Conservation (phyloP, 176 grass and related monocot genomes). For the Eragrostis curvula region DNA sequence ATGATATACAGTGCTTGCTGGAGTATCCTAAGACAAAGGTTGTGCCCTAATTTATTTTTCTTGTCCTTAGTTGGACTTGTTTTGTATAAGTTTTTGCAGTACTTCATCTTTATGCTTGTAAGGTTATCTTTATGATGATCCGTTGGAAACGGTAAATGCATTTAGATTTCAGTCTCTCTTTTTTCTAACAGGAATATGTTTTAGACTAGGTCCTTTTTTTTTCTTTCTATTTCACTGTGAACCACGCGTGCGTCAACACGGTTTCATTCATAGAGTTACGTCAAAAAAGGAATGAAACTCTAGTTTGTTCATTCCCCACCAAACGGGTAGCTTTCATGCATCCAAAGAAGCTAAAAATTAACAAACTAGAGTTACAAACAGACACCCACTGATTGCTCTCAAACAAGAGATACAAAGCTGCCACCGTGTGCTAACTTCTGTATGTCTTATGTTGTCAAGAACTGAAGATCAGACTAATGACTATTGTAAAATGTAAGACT, state of each 20-base stretch:
- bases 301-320: background rate
- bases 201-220: background rate
- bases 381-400: background rate
- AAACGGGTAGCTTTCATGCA: too few species aligned
- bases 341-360: too few species aligned
- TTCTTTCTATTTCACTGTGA: background rate
- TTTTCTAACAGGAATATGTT: too few species aligned
- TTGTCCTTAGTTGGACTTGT: background rate
- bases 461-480: too few species aligned
- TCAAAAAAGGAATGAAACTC: background rate
- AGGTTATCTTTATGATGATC: background rate
- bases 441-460: too few species aligned
- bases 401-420: background rate
- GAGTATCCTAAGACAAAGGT: constrained; percentile 28
- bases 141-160: background rate
- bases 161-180: background rate
- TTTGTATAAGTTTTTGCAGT: background rate
- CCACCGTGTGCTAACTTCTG: too few species aligned
- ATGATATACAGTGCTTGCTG: constrained; percentile 20
- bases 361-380: too few species aligned
- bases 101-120: background rate
- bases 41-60: background rate
- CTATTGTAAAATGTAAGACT: too few species aligned
- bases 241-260: constrained; percentile 3
- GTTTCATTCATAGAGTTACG: background rate